A percentile compares a stretch with the other conserved stretches of the same genome.
phyloP scores from a whole-genome alignment of 2,329 filamentous ascomycete genomes.

The Pyrenophora seminiperda region DNA sequence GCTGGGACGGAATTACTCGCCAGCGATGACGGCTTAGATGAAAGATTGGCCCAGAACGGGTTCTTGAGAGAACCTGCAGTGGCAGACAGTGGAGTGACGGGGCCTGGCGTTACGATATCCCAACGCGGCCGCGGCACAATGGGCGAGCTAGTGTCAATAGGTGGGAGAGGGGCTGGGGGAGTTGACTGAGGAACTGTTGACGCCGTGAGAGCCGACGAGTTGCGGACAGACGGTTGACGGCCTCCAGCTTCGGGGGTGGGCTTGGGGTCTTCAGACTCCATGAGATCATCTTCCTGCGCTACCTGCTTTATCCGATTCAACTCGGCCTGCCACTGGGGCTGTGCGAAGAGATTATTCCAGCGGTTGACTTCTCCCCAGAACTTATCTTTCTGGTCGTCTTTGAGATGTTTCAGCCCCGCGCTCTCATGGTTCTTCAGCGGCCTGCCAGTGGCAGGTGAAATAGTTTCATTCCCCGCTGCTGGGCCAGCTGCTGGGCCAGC shows the following conservation, averaged over 20 bases:
- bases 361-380: slow-evolving; percentile 12
- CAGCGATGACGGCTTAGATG: slow-evolving; percentile 5
- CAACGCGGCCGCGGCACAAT: slow-evolving; percentile 22
- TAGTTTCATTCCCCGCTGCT: neutral
- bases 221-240: neutral
- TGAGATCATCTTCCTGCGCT: slow-evolving; percentile 12
- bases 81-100: slow-evolving; percentile 21
- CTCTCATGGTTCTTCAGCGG: slow-evolving; percentile 19
- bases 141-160: slow-evolving; percentile 1
- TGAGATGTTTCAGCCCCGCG: slow-evolving; percentile 20
- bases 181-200: slow-evolving; percentile 6
- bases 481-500: too few species aligned
- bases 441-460: neutral
- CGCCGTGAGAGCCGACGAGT: slow-evolving; percentile 8
- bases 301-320: slow-evolving; percentile 2
- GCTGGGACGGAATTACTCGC: neutral
- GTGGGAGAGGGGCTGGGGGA: slow-evolving; percentile 4
- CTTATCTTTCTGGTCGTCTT: slow-evolving; percentile 11
- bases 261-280: neutral
- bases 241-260: neutral
- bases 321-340: slow-evolving; percentile 14
- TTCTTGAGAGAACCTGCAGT: slow-evolving; percentile 16
- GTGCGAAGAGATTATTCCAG: slow-evolving; percentile 22
- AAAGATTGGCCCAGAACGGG: slow-evolving; percentile 24
- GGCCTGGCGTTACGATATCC: slow-evolving; percentile 17